A percentile compares a stretch with the other conserved stretches of the same genome.
phyloP scores from a whole-genome alignment of 192 early-diverging fungal genomes.

The Dissophora ornata region DNA sequence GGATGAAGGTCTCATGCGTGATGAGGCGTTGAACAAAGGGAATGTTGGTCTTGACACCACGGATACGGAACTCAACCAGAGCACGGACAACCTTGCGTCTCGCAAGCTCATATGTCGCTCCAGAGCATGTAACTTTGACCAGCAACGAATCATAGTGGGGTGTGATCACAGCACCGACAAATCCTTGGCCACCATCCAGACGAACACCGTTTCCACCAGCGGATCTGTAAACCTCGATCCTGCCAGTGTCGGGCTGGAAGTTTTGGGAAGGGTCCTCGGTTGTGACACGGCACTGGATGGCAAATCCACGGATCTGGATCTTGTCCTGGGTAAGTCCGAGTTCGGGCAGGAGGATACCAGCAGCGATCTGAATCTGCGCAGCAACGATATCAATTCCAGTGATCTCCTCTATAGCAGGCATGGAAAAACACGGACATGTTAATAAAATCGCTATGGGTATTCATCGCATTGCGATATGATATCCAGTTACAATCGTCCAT shows the following conservation, averaged over 20 bases:
- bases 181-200: constrained; percentile 90
- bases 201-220: constrained; percentile 90
- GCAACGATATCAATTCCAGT: constrained; percentile 95
- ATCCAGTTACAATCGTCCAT: neutral
- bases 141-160: constrained; percentile 96
- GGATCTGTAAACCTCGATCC: constrained; percentile 94
- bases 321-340: constrained; percentile 85
- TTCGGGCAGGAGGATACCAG: constrained; percentile 82
- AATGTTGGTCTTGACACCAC: constrained; percentile 97
- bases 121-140: constrained; percentile 90
- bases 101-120: constrained; percentile 89
- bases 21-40: constrained; percentile 91
- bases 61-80: constrained; percentile 93
- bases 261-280: constrained; percentile 94
- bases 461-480: neutral
- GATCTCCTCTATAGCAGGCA: constrained; percentile 77
- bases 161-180: constrained; percentile 91
- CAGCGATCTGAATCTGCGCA: constrained; percentile 95
- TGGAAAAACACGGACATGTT: too few relatives aligned
- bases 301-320: constrained; percentile 83
- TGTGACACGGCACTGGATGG: constrained; percentile 97
- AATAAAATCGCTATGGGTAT: too few relatives aligned
- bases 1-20: constrained; percentile 82
- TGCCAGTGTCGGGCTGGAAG: constrained; percentile 97
- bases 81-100: constrained; percentile 90